These are phyloP conservation scores for Rhizomucor miehei DNA, from an alignment of 371 early-diverging fungal genomes.

Conservation along the genomic window DNA sequence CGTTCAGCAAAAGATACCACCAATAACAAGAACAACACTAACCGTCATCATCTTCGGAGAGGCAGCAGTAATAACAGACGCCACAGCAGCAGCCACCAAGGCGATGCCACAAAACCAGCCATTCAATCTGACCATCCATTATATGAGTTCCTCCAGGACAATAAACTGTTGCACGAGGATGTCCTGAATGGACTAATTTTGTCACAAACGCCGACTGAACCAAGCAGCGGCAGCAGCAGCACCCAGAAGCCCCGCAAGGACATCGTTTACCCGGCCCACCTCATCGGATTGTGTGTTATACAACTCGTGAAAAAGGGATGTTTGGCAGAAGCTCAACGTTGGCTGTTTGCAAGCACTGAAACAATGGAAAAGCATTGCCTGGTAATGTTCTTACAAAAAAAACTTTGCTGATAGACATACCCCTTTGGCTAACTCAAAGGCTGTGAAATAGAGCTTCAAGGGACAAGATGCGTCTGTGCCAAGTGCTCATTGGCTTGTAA, in stretches of 20 bases:
- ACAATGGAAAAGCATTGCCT: conserved; percentile 65
- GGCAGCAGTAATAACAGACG: too few species aligned
- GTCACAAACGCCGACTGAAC: conserved; percentile 69
- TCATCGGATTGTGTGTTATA: conserved; percentile 73
- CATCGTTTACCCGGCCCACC: conserved; percentile 83
- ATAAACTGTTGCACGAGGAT: conserved; percentile 78
- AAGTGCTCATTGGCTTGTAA: conserved; percentile 84
- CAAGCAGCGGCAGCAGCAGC: too few species aligned
- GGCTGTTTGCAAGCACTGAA: conserved; percentile 74
- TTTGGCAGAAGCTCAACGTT: conserved; percentile 65
- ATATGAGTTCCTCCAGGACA: conserved; percentile 43
- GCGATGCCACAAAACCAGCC: too few species aligned
- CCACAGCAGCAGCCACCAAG: too few species aligned
- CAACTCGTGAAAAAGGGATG: conserved; percentile 77
- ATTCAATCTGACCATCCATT: conserved; percentile 3
- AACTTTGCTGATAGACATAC: not conserved
- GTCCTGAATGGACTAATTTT: conserved; percentile 80
- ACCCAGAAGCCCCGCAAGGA: conserved; percentile 75
- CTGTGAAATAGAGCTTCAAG: conserved; percentile 6
- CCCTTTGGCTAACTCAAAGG: not conserved
- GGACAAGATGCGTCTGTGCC: conserved; percentile 51
- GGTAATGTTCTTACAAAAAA: conserved; percentile 18
- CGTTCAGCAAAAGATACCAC: conserved; percentile 10
- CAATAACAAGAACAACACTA: conserved; percentile 3
- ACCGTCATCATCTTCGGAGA: conserved; percentile 1